Conservation (phyloP, 2,329 filamentous ascomycete species). For the Paraphaeosphaeria minitans region DNA sequence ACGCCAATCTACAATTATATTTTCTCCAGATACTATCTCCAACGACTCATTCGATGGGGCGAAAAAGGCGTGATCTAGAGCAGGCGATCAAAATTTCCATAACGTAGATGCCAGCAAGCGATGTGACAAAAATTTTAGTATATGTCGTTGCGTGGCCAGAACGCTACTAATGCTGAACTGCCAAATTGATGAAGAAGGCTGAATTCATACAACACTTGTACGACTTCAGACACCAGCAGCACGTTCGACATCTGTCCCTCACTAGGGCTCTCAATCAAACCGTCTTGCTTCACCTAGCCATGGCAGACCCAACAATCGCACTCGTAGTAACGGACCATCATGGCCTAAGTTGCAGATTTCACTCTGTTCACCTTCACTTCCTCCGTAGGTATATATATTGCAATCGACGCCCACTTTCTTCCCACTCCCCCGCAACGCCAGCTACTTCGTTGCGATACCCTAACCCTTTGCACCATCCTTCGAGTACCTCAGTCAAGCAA, state of each 20-base stretch:
- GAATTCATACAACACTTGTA: background rate
- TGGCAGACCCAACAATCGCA: background rate
- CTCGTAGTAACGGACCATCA: conserved; percentile 10
- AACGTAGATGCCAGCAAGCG: no score
- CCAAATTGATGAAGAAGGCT: background rate
- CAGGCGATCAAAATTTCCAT: no score
- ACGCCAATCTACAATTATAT: no score
- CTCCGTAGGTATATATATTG: background rate
- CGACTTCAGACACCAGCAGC: background rate
- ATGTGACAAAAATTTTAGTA: no score
- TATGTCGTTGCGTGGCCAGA: no score
- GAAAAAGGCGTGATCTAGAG: no score
- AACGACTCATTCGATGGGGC: no score
- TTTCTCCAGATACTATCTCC: no score
- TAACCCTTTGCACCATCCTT: background rate
- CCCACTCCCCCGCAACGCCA: background rate
- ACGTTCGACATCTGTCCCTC: background rate
- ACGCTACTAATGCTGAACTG: no score
- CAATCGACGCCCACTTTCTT: background rate
- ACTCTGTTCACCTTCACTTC: conserved; percentile 18
- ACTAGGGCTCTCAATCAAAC: background rate
- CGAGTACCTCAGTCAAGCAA: conserved; percentile 1
- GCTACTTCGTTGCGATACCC: background rate
- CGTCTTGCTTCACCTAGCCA: conserved; percentile 16
- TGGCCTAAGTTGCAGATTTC: background rate